Percentiles rank a stretch among this genome's conserved stretches.
Evolutionary conservation across 169 alveolate genomes (phyloP).

Genomic region (Neospora caninum): DNA sequence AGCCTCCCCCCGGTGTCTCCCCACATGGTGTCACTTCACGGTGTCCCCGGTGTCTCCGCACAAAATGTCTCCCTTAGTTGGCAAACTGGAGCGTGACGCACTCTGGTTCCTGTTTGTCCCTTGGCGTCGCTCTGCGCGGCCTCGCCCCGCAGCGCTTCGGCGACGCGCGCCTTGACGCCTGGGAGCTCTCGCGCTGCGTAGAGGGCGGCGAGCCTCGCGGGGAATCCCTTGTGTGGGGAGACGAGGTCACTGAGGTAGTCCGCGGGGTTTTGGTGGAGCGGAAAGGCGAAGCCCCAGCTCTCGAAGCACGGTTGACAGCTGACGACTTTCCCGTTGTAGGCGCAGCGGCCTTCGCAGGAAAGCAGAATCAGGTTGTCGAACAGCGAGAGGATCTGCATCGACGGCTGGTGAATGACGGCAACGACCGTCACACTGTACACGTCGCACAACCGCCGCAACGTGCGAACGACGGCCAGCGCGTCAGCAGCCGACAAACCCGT

Average conservation of each 20-base stretch:
- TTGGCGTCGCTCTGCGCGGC: no score
- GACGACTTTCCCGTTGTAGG: conserved; percentile 78
- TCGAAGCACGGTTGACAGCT: conserved; percentile 71
- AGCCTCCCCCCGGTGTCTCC: no score
- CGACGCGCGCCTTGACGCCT: conserved; percentile 20
- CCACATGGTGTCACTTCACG: no score
- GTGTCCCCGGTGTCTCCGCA: background rate
- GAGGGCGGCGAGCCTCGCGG: conserved; percentile 37
- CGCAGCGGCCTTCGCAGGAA: conserved; percentile 76
- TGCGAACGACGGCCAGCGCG: conserved; percentile 68
- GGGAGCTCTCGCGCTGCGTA: conserved; percentile 46
- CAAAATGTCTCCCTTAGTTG: background rate
- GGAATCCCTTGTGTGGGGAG: conserved; percentile 19
- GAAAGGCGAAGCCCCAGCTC: conserved; percentile 66
- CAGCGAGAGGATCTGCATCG: conserved; percentile 63
- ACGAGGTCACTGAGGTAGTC: conserved; percentile 66
- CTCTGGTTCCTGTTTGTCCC: no score
- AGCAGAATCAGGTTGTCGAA: conserved; percentile 77
- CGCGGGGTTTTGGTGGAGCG: conserved; percentile 74
- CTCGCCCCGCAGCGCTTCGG: background rate
- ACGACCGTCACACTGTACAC: conserved; percentile 66
- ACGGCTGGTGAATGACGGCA: conserved; percentile 72
- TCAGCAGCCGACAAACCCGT: conserved; percentile 82
- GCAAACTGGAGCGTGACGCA: no score
- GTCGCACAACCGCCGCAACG: conserved; percentile 67